Percentiles rank a stretch among this genome's conserved stretches.
Evolutionary conservation across 1,284 basidiomycete species (phyloP).

Genomic region (Violaceomyces palustris): DNA sequence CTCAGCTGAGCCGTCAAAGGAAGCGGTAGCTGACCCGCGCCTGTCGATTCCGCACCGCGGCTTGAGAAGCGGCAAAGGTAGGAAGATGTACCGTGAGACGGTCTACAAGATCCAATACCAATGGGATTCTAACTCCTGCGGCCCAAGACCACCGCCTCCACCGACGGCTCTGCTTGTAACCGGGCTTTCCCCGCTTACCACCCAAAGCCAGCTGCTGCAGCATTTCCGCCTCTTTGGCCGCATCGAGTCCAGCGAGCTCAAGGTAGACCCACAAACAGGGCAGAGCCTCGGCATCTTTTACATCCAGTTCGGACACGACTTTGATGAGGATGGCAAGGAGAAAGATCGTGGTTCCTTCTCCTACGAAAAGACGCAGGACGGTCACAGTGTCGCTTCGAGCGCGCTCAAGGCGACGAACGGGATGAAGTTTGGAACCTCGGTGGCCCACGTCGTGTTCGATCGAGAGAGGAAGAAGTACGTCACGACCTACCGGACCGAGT

Average conservation of each 20-base stretch:
- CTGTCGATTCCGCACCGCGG: neutral
- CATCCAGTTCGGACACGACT: constrained; percentile 62
- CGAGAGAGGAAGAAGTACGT: constrained; percentile 48
- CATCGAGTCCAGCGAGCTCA: constrained; percentile 69
- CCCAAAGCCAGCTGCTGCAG: constrained; percentile 63
- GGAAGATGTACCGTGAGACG: constrained; percentile 7
- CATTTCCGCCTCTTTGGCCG: constrained; percentile 68
- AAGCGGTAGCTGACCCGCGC: neutral
- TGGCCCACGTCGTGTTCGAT: constrained; percentile 13
- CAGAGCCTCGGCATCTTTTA: constrained; percentile 76
- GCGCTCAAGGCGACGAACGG: constrained; percentile 21
- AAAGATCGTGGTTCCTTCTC: no score
- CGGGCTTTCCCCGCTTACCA: constrained; percentile 68
- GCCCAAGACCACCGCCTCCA: constrained; percentile 67
- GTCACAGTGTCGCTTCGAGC: constrained; percentile 16
- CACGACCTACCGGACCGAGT: constrained; percentile 55
- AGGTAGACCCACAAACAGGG: constrained; percentile 74
- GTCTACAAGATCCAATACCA: constrained; percentile 51
- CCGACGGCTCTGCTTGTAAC: constrained; percentile 66
- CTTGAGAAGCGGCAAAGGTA: neutral
- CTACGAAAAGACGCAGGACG: constrained; percentile 27
- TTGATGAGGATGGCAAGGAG: constrained; percentile 25
- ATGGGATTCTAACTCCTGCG: constrained; percentile 72
- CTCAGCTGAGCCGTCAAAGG: no score
- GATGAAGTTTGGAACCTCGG: constrained; percentile 5